phyloP scores from a whole-genome alignment of 768 basidiomycete species.

The Amanita rubescens region DNA sequence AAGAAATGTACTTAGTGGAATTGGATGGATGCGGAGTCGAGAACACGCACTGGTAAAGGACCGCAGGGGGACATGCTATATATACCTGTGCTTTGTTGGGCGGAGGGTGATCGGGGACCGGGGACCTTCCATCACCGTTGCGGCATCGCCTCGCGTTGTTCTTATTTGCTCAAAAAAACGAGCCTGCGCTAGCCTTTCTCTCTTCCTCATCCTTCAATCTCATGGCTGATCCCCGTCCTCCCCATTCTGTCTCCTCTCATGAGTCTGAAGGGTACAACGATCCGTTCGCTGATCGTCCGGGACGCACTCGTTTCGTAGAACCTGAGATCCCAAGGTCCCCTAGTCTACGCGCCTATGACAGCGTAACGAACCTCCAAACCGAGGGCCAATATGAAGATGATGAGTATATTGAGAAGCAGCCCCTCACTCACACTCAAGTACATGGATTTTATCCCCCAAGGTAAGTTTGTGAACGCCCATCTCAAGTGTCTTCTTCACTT shows the following conservation, averaged over 20 bases:
- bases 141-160: background rate
- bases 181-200: constrained; percentile 6
- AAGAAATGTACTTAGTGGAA: background rate
- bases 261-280: constrained; percentile 38
- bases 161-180: background rate
- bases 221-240: constrained; percentile 35
- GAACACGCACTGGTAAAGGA: constrained; percentile 38
- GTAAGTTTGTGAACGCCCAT: constrained; percentile 33
- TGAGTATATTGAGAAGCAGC: constrained; percentile 71
- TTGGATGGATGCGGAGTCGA: background rate
- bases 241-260: constrained; percentile 26
- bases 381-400: constrained; percentile 50
- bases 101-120: background rate
- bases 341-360: constrained; percentile 46
- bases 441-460: constrained; percentile 71
- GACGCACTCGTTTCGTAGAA: constrained; percentile 55
- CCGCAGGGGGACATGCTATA: constrained; percentile 25
- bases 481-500: background rate
- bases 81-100: too few species aligned
- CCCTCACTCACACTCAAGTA: constrained; percentile 59
- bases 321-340: constrained; percentile 25
- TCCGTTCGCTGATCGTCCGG: constrained; percentile 68
- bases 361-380: constrained; percentile 42
- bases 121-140: too few species aligned
- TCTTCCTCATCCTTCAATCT: constrained; percentile 13